Conservation (phyloP, 2,329 filamentous ascomycete genomes). For the Macrophomina pseudophaseolina region DNA sequence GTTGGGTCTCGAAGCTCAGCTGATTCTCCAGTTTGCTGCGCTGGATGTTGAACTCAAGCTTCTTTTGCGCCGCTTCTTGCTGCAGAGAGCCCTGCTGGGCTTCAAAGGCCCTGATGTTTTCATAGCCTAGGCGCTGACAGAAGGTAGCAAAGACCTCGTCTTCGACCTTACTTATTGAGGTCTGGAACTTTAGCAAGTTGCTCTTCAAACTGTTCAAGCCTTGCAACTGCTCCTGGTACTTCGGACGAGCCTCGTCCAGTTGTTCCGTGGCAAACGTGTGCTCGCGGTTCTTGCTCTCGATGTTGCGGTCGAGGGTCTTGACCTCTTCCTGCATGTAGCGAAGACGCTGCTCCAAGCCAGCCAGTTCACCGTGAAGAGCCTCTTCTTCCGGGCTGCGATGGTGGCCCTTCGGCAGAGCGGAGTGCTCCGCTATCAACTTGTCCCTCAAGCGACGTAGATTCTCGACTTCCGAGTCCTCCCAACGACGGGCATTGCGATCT, state of each 20-base stretch:
- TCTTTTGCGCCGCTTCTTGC: slow-evolving; percentile 86
- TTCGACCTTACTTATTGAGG: slow-evolving; percentile 78
- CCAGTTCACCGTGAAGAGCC: slow-evolving; percentile 76
- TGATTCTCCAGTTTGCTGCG: slow-evolving; percentile 66
- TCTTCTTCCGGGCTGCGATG: slow-evolving; percentile 80
- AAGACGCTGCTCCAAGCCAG: slow-evolving; percentile 78
- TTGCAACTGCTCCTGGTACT: slow-evolving; percentile 72
- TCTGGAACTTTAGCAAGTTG: slow-evolving; percentile 61
- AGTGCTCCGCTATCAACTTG: slow-evolving; percentile 77
- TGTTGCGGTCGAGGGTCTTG: slow-evolving; percentile 78
- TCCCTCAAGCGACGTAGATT: slow-evolving; percentile 78
- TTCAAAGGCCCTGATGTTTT: slow-evolving; percentile 90
- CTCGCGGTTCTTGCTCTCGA: slow-evolving; percentile 83
- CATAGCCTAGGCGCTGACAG: slow-evolving; percentile 84
- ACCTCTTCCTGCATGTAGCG: slow-evolving; percentile 75
- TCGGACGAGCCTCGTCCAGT: slow-evolving; percentile 76
- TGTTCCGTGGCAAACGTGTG: slow-evolving; percentile 74
- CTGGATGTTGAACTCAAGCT: slow-evolving; percentile 84
- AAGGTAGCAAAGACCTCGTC: slow-evolving; percentile 87
- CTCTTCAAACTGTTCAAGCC: slow-evolving; percentile 68
- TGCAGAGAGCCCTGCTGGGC: slow-evolving; percentile 90
- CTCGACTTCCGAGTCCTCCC: slow-evolving; percentile 89
- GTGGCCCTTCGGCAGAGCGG: slow-evolving; percentile 78
- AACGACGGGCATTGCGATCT: slow-evolving; percentile 75
- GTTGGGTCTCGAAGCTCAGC: slow-evolving; percentile 70